Evolutionary conservation across 352 stramenopile species (phyloP).

Genomic region (Pythium scleroteichum): DNA sequence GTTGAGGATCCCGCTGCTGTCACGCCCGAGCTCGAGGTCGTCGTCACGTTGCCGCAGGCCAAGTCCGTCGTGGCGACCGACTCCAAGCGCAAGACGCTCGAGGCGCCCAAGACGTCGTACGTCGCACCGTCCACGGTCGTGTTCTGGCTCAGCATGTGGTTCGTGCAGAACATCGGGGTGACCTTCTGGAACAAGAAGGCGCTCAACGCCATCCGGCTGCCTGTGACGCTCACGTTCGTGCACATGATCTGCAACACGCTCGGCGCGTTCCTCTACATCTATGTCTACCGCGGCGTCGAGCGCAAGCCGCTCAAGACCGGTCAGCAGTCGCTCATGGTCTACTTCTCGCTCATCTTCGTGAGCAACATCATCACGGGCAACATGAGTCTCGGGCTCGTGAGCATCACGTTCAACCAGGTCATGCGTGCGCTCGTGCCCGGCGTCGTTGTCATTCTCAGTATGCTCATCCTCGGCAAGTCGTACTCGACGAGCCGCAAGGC

Average conservation of each 20-base stretch:
- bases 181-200: constrained; percentile 96
- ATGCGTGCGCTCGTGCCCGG: constrained; percentile 86
- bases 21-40: constrained; percentile 9
- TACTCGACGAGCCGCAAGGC: constrained; percentile 78
- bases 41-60: constrained; percentile 6
- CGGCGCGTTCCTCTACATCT: constrained; percentile 78
- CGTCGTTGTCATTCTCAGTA: constrained; percentile 79
- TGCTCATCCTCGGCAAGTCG: constrained; percentile 73
- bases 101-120: constrained; percentile 60
- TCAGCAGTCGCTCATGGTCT: constrained; percentile 81
- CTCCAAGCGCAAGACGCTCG: not conserved
- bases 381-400: constrained; percentile 89
- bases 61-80: constrained; percentile 2
- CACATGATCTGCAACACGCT: constrained; percentile 95
- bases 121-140: constrained; percentile 60
- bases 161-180: constrained; percentile 92
- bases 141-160: constrained; percentile 88
- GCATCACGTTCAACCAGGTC: constrained; percentile 96
- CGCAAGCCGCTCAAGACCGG: constrained; percentile 61
- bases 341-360: constrained; percentile 92
- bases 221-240: constrained; percentile 88
- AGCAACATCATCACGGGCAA: constrained; percentile 96
- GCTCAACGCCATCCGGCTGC: constrained; percentile 64
- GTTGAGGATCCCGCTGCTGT: not conserved
- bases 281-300: constrained; percentile 66